Evolutionary conservation across 1,284 basidiomycete species (phyloP), one percentile per base, ranked within the genome.

Genomic region (Ceratorhiza oryzae-sativae): DNA sequence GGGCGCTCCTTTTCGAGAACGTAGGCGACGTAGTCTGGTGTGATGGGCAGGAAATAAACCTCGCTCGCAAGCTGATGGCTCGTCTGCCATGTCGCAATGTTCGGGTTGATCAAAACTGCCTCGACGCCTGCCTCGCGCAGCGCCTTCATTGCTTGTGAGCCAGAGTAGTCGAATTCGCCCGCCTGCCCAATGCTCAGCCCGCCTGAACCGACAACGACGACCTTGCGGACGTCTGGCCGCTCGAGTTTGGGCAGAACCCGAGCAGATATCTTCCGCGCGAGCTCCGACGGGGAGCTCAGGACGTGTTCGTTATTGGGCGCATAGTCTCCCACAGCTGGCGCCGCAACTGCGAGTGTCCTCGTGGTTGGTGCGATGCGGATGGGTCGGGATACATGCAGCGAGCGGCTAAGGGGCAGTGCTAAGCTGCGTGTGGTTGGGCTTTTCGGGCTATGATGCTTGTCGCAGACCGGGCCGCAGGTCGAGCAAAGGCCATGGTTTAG

Each of bases 81-180:
- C 0, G 95, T 97, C 81, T 97, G 94, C 88, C 95, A 97, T 59
- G 95, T 97, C 60, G 96, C 95, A 76, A 98, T 98, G 80, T 98
- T 98, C 60, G 96, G 95, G 82, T 98, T 98, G 81, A 98, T 94
- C 74, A 99, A 89, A 75, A 99, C 90, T 36, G 97, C 95, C 77
- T 96, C 89, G 74, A 98, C 90, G 68, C 97, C 95, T 79, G 95
- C 94, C 81, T 99, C 97, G 74, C 91, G 89, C 72, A 99, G 90
- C 13, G 97, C 97, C 82, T 99, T 99, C 83, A 99, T 90, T 36
- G 97, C 97, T 83, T 99, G 97, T 8, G 97, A 98, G 55, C 93
- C 97, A 32, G 95, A 98, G 83, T 99, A 99, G 82, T 99, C 97
- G 82, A 99, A 99, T 82, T 99, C 97, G 81, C 97, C 97, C 3